A percentile compares a stretch with the other conserved stretches of the same genome.
phyloP scores from a whole-genome alignment of 2,329 filamentous ascomycete species.

The Ceratocystis huliohia region DNA sequence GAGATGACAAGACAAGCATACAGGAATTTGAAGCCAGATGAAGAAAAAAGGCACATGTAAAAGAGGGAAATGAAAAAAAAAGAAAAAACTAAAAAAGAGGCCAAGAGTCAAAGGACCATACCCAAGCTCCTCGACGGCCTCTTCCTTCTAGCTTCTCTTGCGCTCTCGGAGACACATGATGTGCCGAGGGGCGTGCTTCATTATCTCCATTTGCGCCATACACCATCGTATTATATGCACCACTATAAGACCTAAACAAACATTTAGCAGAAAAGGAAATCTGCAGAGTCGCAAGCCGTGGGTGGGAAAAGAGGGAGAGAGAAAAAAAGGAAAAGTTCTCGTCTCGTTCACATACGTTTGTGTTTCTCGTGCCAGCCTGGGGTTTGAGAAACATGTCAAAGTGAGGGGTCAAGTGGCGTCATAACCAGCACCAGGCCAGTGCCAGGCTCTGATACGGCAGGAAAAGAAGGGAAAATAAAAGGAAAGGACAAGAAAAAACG shows the following conservation, averaged over 20 bases:
- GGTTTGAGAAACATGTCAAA: slow-evolving; percentile 11
- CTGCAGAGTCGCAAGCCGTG: not conserved
- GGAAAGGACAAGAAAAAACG: not conserved
- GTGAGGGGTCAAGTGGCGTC: slow-evolving; percentile 8
- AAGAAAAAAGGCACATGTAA: not conserved
- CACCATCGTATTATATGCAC: not conserved
- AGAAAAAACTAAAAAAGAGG: not conserved
- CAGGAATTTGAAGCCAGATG: not conserved
- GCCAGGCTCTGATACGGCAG: not conserved
- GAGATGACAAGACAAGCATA: not conserved
- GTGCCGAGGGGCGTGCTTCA: not conserved
- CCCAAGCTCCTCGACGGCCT: slow-evolving; percentile 6
- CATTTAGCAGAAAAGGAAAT: not conserved
- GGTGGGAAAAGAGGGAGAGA: not conserved
- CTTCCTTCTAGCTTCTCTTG: slow-evolving; percentile 5
- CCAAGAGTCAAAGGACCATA: not conserved
- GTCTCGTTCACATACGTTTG: not conserved
- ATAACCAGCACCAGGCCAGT: slow-evolving; percentile 5
- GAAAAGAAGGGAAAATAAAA: not conserved
- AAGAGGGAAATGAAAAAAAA: not conserved
- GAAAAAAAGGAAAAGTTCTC: slow-evolving; percentile 9
- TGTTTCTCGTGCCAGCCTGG: slow-evolving; percentile 1
- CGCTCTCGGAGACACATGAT: not conserved
- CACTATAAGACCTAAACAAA: not conserved
- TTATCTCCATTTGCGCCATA: not conserved